Evolutionary conservation across 352 stramenopile species (phyloP), one percentile per base, ranked within the genome.

Genomic region (Hyaloperonospora arabidopsidis): DNA sequence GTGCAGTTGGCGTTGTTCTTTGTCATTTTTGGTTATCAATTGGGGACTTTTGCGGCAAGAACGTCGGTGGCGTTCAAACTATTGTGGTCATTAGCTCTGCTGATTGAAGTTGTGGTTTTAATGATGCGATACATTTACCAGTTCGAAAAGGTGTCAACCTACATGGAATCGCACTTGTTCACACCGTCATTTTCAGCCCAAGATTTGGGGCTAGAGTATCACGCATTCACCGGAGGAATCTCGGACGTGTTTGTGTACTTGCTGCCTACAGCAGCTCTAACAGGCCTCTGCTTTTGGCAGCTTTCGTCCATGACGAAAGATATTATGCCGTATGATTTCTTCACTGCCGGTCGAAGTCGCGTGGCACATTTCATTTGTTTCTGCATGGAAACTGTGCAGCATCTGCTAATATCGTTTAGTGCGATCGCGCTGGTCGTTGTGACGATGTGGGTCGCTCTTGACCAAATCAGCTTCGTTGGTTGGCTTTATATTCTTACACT

Each of bases 181-280:
- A 86, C 79, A 14, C 60, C 63, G 4, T 62, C 61, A n/a, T 93
- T 93, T 44, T 71, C 76, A 12, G 75, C 83, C 6, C 54, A 83
- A 34, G 81, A 90, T 47, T 80, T 91, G 32, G 84, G 84, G 0
- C 68, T 92, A 18, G 69, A 87, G 62, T 82, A 86, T 44, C 66
- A 76, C 44, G 76, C 81, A 12, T 78, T 68, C 5, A 70, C 62
- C n/a, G 71, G 64, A 8, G 65, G 72, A 10, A 64, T 92, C 17
- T 91, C 84, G 0, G 62, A 81, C 1, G 63, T 94, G 28, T 94
- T 92, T 51, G 32, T 89, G 21, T 94, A 94, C 49, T 51, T 94
- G 19, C 57, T 89, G 12, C 84, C 84, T 2, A 92, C 79, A 1
- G 70, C 72, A 0, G 52, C 86, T 4, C 62, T 91, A 54, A 90